Base-by-base conservation (phyloP, 2,329 filamentous ascomycete genomes). In the Exophiala oligosperma region DNA sequence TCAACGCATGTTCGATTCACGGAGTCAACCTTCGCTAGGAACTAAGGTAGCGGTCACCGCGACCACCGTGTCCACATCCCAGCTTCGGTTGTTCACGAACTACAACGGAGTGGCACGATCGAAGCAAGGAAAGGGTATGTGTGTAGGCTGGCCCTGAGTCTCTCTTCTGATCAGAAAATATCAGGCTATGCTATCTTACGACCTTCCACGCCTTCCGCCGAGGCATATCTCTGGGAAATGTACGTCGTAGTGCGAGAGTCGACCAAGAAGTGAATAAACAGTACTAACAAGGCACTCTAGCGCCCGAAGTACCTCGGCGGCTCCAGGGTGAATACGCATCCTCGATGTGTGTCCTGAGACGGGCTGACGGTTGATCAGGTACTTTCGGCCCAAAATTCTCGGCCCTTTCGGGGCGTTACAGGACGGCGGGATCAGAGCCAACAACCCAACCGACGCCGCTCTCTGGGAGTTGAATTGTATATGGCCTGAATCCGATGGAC, bases 371-470 rank as follows among this genome's bases (percentile, higher is more conserved):
- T 28, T 4, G 7, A 28, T 28, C 26, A 68, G 67, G 17, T 67
- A 59, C 40, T 68, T 67, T 43, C 44, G 35, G n/a, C 23, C 60
- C 8, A 63, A 61, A 54, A 29, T 41, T 14, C 55, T 66, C 43
- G 46, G 54, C 8, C 49, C 52, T 11, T 53, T 60, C 38, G 63
- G 66, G 21, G 17, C 55, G 7, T 40, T 68, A 12, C 63, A 68
- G 49, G 66, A 68, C 51, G 65, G 66, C 11, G 67, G 66, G 3
- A 60, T 68, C 14, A 56, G 63, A 24, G 65, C 64, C 37, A 68
- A 68, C 49, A 67, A 67, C 49, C 67, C 66, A 8, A 44, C 63
- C 6, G 56, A 63, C 1, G 63, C 63, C 49, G 66, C 60, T 21
- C 56, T 62, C 40, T 58, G 56, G 29, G 67, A 68, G 52, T 59